Evolutionary conservation across 1,284 basidiomycete genomes (phyloP).

Genomic region (Xerocomus minutiporus): DNA sequence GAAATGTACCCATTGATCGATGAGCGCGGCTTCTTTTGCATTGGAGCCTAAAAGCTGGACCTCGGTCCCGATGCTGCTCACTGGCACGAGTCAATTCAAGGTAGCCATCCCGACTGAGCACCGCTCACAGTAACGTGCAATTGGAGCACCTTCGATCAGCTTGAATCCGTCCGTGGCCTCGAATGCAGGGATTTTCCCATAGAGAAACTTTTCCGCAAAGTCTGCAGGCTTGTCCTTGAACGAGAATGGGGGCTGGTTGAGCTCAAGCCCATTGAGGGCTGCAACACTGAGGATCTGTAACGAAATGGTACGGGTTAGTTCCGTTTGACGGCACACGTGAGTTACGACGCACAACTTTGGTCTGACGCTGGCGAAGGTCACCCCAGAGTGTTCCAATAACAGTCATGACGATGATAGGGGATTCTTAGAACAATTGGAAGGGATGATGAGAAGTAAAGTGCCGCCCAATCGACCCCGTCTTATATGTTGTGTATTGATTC

Average conservation of each 20-base stretch:
- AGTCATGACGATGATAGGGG: background rate
- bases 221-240: conserved; percentile 37
- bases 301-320: background rate
- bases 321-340: background rate
- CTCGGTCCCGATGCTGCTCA: conserved; percentile 11
- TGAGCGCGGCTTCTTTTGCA: background rate
- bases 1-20: conserved; percentile 3
- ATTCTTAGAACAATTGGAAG: background rate
- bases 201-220: conserved; percentile 43
- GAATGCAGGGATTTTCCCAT: conserved; percentile 51
- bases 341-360: background rate
- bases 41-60: background rate
- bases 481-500: background rate
- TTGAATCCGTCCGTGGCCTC: conserved; percentile 48
- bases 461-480: background rate
- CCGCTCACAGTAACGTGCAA: conserved; percentile 55
- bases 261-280: conserved; percentile 9
- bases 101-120: no score
- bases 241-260: conserved; percentile 12
- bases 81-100: background rate
- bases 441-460: background rate
- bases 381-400: background rate
- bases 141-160: conserved; percentile 50
- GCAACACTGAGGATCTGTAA: background rate
- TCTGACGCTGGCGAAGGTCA: background rate